These are phyloP conservation scores for Chalciporus sphaerocephalus DNA, from an alignment of 768 basidiomycete genomes.

Conservation along the genomic window DNA sequence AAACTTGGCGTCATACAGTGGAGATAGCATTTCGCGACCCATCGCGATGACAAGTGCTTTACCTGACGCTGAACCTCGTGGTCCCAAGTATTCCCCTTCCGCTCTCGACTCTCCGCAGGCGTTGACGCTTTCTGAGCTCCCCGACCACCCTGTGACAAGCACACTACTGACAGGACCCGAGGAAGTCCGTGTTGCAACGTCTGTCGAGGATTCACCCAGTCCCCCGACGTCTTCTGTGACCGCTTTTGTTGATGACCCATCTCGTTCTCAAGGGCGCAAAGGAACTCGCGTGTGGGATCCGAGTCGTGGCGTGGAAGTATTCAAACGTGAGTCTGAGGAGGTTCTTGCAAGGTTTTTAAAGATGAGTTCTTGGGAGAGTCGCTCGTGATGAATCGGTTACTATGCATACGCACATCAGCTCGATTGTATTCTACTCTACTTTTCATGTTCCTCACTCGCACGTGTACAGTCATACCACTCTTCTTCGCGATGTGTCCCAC, in stretches of 20 bases:
- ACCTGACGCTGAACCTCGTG: background rate
- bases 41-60: conserved; percentile 1
- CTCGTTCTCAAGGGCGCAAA: conserved; percentile 35
- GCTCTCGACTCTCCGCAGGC: conserved; percentile 13
- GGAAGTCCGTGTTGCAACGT: conserved; percentile 7
- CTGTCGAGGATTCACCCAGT: conserved; percentile 9
- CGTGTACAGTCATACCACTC: too few species aligned
- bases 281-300: conserved; percentile 80
- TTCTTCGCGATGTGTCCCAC: too few species aligned
- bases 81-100: conserved; percentile 1
- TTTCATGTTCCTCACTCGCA: background rate
- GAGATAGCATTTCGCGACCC: conserved; percentile 1
- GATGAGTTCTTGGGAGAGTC: conserved; percentile 69
- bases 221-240: conserved; percentile 51
- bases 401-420: too few species aligned
- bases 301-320: conserved; percentile 75
- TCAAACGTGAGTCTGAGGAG: conserved; percentile 85
- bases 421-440: too few species aligned
- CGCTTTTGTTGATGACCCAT: conserved; percentile 42
- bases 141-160: conserved; percentile 7
- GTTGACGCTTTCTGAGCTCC: conserved; percentile 17
- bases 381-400: conserved; percentile 7
- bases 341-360: conserved; percentile 79
- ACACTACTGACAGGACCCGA: conserved; percentile 4
- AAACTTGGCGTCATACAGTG: conserved; percentile 16